Percentiles rank a stretch among this genome's conserved stretches.
Conservation (phyloP, 257 asterid genomes). For the Anisodus tanguticus region DNA sequence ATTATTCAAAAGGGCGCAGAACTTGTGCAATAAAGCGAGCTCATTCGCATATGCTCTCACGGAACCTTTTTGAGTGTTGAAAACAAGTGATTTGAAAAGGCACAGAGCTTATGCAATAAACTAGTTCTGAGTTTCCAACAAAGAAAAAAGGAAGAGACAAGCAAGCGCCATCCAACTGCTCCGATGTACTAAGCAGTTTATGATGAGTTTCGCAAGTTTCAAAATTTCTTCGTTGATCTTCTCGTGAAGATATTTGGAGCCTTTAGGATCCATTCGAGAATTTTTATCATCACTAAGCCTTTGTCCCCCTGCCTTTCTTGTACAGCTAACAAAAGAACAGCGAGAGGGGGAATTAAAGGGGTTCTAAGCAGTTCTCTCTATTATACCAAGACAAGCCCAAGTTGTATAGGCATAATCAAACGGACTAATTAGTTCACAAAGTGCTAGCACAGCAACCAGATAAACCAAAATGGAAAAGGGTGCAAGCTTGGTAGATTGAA, state of each 20-base stretch:
- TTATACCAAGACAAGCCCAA: background rate
- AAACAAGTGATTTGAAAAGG: background rate
- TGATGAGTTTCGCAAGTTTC: background rate
- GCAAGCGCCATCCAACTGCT: too few species aligned
- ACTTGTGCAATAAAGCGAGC: background rate
- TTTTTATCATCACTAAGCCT: slow-evolving; percentile 9
- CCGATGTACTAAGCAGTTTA: background rate
- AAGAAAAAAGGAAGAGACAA: too few species aligned
- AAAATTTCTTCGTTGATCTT: background rate
- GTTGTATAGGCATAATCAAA: background rate
- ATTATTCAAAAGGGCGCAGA: background rate
- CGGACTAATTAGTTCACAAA: slow-evolving; percentile 1
- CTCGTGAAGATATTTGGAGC: background rate
- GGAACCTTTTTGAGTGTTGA: slow-evolving; percentile 7
- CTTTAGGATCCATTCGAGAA: background rate
- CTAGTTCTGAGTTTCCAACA: too few species aligned
- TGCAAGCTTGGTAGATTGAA: background rate
- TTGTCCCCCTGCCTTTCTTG: background rate
- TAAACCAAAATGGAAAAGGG: background rate
- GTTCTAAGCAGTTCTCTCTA: background rate
- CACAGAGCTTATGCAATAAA: slow-evolving; percentile 3
- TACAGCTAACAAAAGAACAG: background rate
- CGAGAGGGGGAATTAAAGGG: background rate
- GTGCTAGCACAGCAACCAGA: background rate
- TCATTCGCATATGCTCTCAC: background rate